Evolutionary conservation across 495 filamentous ascomycete species (phyloP).

Genomic region (Penicillium crystallinum): DNA sequence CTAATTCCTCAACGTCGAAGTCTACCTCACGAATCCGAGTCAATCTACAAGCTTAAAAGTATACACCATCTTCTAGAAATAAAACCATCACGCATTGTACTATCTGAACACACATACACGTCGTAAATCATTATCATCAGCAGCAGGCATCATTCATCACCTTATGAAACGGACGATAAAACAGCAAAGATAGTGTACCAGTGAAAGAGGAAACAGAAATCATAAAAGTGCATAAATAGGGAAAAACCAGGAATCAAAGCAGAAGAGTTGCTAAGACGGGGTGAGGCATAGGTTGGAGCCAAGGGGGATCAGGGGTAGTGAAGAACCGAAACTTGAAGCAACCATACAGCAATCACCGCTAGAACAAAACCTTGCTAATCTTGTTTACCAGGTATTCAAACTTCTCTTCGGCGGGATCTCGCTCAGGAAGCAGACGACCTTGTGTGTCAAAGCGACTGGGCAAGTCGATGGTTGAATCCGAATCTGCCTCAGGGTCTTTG

Average conservation of each 20-base stretch:
- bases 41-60: not conserved
- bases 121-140: conserved; percentile 18
- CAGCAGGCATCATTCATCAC: conserved; percentile 8
- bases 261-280: not conserved
- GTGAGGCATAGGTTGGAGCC: too few species aligned
- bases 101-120: conserved; percentile 10
- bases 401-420: conserved; percentile 31
- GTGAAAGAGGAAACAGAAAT: not conserved
- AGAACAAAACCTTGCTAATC: conserved; percentile 25
- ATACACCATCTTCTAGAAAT: not conserved
- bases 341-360: not conserved
- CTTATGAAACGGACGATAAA: not conserved
- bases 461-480: conserved; percentile 48
- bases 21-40: too few species aligned
- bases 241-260: not conserved
- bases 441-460: conserved; percentile 63
- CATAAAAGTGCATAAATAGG: too few species aligned
- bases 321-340: too few species aligned
- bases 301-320: too few species aligned
- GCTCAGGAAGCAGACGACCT: conserved; percentile 44
- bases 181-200: not conserved
- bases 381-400: conserved; percentile 37
- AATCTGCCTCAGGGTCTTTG: conserved; percentile 13
- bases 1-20: too few species aligned
- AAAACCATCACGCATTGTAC: conserved; percentile 3